Percentiles rank a stretch among this genome's conserved stretches.
These are phyloP conservation scores for Strobilomyces dryophilus DNA, from an alignment of 768 basidiomycete genomes.

Conservation along the genomic window DNA sequence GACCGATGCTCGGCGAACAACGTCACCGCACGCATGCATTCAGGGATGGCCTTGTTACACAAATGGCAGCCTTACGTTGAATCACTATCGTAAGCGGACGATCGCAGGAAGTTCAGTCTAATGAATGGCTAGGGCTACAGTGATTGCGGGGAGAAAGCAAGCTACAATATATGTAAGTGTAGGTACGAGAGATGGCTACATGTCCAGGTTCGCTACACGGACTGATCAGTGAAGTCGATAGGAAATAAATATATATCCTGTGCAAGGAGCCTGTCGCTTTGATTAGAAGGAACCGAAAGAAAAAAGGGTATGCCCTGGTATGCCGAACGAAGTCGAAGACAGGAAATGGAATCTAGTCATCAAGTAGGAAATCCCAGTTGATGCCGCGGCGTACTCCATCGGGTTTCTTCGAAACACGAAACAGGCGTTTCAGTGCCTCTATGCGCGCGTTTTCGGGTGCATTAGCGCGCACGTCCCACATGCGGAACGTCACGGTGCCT, in stretches of 20 bases:
- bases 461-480: slow-evolving; percentile 73
- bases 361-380: slow-evolving; percentile 78
- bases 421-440: slow-evolving; percentile 62
- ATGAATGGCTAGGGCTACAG: slow-evolving; percentile 24
- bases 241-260: slow-evolving; percentile 20
- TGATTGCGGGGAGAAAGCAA: slow-evolving; percentile 3
- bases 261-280: slow-evolving; percentile 7
- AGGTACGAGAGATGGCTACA: slow-evolving; percentile 22
- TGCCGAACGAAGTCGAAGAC: slow-evolving; percentile 12
- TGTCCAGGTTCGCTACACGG: slow-evolving; percentile 21
- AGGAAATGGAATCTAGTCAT: slow-evolving; percentile 41
- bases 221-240: slow-evolving; percentile 8
- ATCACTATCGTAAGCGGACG: not conserved
- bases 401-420: slow-evolving; percentile 51
- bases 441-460: slow-evolving; percentile 59
- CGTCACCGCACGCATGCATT: too few relatives aligned
- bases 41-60: too few relatives aligned
- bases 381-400: slow-evolving; percentile 44
- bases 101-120: slow-evolving; percentile 4
- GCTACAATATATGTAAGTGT: slow-evolving; percentile 22
- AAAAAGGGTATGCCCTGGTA: slow-evolving; percentile 1
- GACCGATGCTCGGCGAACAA: too few relatives aligned
- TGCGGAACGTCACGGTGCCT: slow-evolving; percentile 63
- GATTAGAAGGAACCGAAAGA: slow-evolving; percentile 3
- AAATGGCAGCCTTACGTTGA: too few relatives aligned